phyloP scores from a whole-genome alignment of 192 early-diverging fungal species.

The Piromyces sp. region DNA sequence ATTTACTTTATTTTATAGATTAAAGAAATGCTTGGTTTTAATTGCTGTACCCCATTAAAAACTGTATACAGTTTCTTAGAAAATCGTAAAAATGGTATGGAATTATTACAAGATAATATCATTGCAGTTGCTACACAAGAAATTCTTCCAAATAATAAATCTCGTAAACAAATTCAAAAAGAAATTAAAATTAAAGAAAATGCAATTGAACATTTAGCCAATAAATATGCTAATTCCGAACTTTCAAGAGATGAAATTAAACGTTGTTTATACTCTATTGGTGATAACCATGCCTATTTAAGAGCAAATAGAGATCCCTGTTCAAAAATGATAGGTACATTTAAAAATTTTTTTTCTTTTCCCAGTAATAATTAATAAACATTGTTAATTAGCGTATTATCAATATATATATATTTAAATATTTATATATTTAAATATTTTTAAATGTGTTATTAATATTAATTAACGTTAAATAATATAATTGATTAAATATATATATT shows the following conservation, averaged over 20 bases:
- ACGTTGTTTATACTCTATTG: slow-evolving; percentile 86
- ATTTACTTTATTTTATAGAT: no score
- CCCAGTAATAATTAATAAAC: no score
- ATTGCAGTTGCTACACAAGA: slow-evolving; percentile 49
- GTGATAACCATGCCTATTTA: slow-evolving; percentile 92
- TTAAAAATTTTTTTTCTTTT: no score
- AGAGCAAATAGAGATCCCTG: slow-evolving; percentile 82
- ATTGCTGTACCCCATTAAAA: slow-evolving; percentile 66
- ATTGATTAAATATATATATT: no score
- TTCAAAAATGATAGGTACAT: slow-evolving; percentile 59
- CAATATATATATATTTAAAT: no score
- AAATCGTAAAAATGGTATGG: slow-evolving; percentile 32
- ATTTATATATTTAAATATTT: no score
- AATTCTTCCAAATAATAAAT: slow-evolving; percentile 19
- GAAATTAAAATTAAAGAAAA: slow-evolving; percentile 85
- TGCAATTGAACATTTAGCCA: slow-evolving; percentile 70
- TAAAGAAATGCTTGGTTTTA: slow-evolving; percentile 60
- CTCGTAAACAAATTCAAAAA: slow-evolving; percentile 34
- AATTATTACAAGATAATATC: slow-evolving; percentile 62
- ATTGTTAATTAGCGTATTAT: no score
- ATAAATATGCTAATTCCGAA: slow-evolving; percentile 44
- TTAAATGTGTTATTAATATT: no score
- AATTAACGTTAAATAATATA: no score
- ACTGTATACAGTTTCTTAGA: slow-evolving; percentile 70
- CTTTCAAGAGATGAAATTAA: slow-evolving; percentile 51